Base-by-base conservation (phyloP, 352 stramenopile genomes). In the Phytophthora foliorum region DNA sequence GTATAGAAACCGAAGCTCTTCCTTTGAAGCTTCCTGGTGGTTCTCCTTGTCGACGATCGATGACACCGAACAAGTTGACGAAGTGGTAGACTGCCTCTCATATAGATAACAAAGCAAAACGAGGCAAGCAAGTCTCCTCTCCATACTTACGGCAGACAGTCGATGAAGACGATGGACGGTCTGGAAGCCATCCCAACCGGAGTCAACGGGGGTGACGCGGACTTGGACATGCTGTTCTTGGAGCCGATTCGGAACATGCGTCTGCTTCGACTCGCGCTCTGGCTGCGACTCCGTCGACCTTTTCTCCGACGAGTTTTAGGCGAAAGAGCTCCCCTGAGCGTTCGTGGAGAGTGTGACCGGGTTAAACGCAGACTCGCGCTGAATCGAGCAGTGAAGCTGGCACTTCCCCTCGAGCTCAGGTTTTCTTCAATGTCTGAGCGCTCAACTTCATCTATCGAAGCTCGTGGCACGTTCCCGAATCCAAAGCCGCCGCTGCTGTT, bases 161-260 rank as follows among this genome's bases (percentile, higher is more conserved):
- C 70, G 45, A 78, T 78, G 56, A 75, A 78, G 39, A 78, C 53
- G 39, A 78, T 69, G 34, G 70, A 75, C 49, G 60, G 65, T 4
- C 19, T 53, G 34, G 67, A 51, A 14, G 31, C 19, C 25, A 46
- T 34, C 6, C 11, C 42, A 7, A 34, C 27, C 4, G 46, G 34
- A 29, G 31, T 54, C 19, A 10, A 22, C 17, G 45, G 21, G 4
- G 36, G 25, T n/a, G 49, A 48, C 24, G 22, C 22, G 2, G 55
- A 24, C 19, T 52, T 57, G n/a, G 34, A 6, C 2, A 42, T 16
- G n/a, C 8, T 49, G 25, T 17, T 42, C 45, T 22, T 66, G 13
- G 29, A 59, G 34, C 44, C 58, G 25, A 68, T 21, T 24, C 56
- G 60, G 38, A 69, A 64, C 49, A 63, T 49, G 22, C 48, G 39